Evolutionary conservation across 208 protist species (phyloP).

Genomic region (Acanthamoeba culbertsoni): DNA sequence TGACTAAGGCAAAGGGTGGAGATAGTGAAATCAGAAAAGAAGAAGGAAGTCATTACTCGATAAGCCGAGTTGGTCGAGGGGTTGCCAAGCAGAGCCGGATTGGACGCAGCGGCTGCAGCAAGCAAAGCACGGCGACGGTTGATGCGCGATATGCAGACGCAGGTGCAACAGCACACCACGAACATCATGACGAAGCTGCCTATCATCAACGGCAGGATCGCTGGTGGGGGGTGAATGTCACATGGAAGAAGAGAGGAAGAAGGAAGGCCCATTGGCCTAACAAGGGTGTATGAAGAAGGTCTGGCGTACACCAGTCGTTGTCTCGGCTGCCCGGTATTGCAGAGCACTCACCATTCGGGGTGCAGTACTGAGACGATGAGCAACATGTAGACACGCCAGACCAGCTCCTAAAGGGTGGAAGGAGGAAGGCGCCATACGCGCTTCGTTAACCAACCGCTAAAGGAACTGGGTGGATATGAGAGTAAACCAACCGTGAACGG

Average conservation of each 20-base stretch:
- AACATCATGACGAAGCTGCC: slow-evolving; percentile 14
- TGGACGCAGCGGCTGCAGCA: neutral
- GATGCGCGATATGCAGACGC: slow-evolving; percentile 35
- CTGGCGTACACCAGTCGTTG: neutral
- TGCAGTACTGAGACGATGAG: neutral
- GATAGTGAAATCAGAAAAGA: neutral
- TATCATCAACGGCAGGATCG: slow-evolving; percentile 38
- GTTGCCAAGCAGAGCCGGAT: neutral
- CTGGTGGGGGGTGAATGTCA: neutral
- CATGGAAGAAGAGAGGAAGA: too few species aligned
- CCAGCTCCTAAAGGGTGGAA: too few species aligned
- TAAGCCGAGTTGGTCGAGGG: neutral
- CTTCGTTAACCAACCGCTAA: too few species aligned
- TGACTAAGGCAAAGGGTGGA: too few species aligned
- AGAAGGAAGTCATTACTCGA: neutral
- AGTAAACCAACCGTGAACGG: neutral
- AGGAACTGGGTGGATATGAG: too few species aligned
- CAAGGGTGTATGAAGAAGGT: neutral
- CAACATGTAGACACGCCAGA: neutral
- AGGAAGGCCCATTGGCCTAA: too few species aligned
- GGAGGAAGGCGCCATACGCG: neutral
- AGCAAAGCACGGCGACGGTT: neutral
- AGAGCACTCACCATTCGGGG: neutral
- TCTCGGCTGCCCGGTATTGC: neutral
- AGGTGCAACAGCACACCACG: slow-evolving; percentile 15